Conservation (phyloP, 768 basidiomycete genomes). For the Boletus speciosus region DNA sequence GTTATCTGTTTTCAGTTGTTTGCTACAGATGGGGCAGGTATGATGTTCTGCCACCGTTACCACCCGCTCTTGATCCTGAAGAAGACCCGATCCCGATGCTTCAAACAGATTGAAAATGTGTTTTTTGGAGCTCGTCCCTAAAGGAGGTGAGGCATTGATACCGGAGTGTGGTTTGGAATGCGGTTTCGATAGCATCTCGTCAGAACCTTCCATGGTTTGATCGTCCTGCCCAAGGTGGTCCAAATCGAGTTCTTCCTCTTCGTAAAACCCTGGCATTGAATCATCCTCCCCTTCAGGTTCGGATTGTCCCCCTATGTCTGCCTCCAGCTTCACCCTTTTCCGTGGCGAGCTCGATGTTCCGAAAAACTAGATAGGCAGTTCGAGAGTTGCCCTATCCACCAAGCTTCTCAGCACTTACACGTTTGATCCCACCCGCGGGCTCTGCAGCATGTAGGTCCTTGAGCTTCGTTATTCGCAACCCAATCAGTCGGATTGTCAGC, state of each 20-base stretch:
- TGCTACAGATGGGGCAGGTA: slow-evolving; percentile 71
- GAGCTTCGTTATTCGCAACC: slow-evolving; percentile 83
- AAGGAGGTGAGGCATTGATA: background rate
- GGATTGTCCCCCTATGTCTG: slow-evolving; percentile 5
- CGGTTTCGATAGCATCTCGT: background rate
- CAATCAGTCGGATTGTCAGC: slow-evolving; percentile 78
- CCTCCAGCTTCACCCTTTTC: slow-evolving; percentile 40
- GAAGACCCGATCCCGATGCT: slow-evolving; percentile 15
- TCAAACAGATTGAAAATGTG: background rate
- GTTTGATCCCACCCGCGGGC: slow-evolving; percentile 60
- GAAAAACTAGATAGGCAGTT: slow-evolving; percentile 49
- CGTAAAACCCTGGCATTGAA: slow-evolving; percentile 53
- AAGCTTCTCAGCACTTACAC: slow-evolving; percentile 43
- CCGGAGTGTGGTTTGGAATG: slow-evolving; percentile 16
- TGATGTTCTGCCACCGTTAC: slow-evolving; percentile 23
- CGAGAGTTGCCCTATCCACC: background rate
- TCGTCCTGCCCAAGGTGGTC: slow-evolving; percentile 10
- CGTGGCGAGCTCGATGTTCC: slow-evolving; percentile 36
- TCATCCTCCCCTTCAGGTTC: slow-evolving; percentile 29
- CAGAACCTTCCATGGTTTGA: slow-evolving; percentile 2
- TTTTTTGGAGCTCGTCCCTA: background rate
- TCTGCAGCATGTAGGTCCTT: slow-evolving; percentile 66
- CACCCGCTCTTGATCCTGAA: slow-evolving; percentile 11
- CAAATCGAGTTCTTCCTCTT: slow-evolving; percentile 38
- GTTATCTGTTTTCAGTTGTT: slow-evolving; percentile 65